Evolutionary conservation across 2,329 filamentous ascomycete genomes (phyloP).

Genomic region (Trichoderma sp.): DNA sequence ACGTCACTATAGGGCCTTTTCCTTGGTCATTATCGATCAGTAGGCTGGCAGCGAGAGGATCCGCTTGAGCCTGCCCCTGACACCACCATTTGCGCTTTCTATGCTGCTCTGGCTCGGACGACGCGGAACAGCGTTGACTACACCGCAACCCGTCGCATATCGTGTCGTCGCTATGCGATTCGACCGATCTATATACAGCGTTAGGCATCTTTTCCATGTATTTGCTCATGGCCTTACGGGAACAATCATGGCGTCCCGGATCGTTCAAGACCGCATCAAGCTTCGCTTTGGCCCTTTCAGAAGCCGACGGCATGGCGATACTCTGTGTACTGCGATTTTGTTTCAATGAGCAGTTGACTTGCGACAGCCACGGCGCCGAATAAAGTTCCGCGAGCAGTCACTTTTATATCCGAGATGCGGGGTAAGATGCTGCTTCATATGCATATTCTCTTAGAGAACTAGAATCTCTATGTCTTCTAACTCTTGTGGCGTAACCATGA

Average conservation of each 20-base stretch:
- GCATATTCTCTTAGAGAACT: conserved; percentile 11
- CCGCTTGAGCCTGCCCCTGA: conserved; percentile 12
- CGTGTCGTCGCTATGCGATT: conserved; percentile 25
- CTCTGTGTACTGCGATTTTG: neutral
- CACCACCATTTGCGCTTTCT: neutral
- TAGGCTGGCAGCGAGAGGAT: conserved; percentile 16
- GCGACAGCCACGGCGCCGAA: neutral
- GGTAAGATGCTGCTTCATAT: conserved; percentile 11
- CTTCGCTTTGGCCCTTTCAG: conserved; percentile 19
- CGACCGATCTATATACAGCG: conserved; percentile 10
- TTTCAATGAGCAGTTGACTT: neutral
- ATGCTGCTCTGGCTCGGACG: conserved; percentile 18
- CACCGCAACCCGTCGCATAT: conserved; percentile 15
- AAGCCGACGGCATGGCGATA: conserved; percentile 18
- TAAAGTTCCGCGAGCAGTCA: neutral
- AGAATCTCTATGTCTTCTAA: neutral
- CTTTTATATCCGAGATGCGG: conserved; percentile 15
- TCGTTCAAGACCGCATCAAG: conserved; percentile 24
- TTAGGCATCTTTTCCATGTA: conserved; percentile 6
- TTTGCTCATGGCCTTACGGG: conserved; percentile 12
- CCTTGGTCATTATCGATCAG: neutral
- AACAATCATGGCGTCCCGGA: conserved; percentile 14
- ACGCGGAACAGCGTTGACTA: conserved; percentile 20
- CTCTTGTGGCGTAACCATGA: conserved; percentile 13
- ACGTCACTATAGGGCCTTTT: too few relatives aligned